phyloP scores from a whole-genome alignment of 495 filamentous ascomycete genomes.

The Aeminium ludgeri region DNA sequence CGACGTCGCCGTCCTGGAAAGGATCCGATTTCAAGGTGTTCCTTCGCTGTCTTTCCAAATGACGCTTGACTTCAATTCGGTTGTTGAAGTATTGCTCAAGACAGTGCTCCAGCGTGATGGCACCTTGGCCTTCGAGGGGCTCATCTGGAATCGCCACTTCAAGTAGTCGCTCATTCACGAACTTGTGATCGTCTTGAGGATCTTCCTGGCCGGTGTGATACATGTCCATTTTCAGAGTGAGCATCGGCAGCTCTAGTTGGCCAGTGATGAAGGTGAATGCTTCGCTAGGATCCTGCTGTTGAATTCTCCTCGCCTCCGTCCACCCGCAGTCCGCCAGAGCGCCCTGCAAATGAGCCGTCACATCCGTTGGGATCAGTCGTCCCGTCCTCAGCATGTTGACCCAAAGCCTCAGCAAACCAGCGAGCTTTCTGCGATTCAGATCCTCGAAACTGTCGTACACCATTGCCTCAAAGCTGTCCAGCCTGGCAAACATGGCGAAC shows the following conservation, averaged over 20 bases:
- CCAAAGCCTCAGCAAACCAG: slow-evolving; percentile 65
- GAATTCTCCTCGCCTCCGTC: slow-evolving; percentile 56
- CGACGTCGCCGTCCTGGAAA: slow-evolving; percentile 9
- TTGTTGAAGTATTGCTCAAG: slow-evolving; percentile 92
- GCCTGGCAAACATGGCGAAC: slow-evolving; percentile 87
- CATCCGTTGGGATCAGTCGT: slow-evolving; percentile 66
- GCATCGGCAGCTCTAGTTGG: slow-evolving; percentile 66
- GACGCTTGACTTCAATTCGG: slow-evolving; percentile 71
- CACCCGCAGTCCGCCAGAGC: slow-evolving; percentile 79
- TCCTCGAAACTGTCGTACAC: slow-evolving; percentile 54
- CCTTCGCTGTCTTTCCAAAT: slow-evolving; percentile 39
- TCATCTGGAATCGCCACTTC: slow-evolving; percentile 64
- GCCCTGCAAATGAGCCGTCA: slow-evolving; percentile 69
- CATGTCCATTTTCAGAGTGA: slow-evolving; percentile 87
- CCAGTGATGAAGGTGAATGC: slow-evolving; percentile 91
- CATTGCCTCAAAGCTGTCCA: slow-evolving; percentile 84
- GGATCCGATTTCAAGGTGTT: slow-evolving; percentile 36
- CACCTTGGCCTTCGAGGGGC: slow-evolving; percentile 39
- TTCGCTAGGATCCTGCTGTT: slow-evolving; percentile 88
- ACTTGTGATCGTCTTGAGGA: slow-evolving; percentile 74
- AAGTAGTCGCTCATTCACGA: slow-evolving; percentile 79
- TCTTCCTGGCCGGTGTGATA: slow-evolving; percentile 79
- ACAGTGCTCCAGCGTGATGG: slow-evolving; percentile 70
- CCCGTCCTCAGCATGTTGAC: slow-evolving; percentile 81
- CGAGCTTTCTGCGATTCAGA: slow-evolving; percentile 53